Conservation (phyloP, 805 yeast genomes). For the Wickerhamomyces bovis region DNA sequence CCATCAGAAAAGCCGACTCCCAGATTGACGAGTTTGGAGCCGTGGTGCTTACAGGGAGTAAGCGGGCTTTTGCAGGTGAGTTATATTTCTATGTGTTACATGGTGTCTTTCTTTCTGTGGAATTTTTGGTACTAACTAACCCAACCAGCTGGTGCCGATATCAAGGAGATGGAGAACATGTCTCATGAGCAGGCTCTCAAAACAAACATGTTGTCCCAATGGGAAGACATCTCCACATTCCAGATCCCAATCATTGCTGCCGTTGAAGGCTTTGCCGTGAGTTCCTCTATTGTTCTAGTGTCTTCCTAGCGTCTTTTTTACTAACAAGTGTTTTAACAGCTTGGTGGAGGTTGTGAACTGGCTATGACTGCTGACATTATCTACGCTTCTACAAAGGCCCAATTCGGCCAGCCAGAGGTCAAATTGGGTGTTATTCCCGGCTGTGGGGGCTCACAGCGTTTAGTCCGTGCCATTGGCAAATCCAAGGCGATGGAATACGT, state of each 20-base stretch:
- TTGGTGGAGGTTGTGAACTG: conserved; percentile 53
- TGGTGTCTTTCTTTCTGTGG: background rate
- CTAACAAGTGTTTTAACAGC: conserved; percentile 6
- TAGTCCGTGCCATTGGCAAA: conserved; percentile 43
- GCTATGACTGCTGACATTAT: conserved; percentile 47
- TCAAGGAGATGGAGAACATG: conserved; percentile 41
- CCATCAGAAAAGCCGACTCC: conserved; percentile 15
- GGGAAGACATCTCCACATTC: conserved; percentile 33
- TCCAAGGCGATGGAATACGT: conserved; percentile 43
- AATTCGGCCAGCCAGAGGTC: conserved; percentile 52
- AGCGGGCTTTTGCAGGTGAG: conserved; percentile 38
- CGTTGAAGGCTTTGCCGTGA: conserved; percentile 42
- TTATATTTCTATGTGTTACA: background rate
- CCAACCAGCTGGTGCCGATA: conserved; percentile 48
- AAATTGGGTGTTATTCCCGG: conserved; percentile 46
- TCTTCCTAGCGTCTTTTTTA: background rate
- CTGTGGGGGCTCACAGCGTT: conserved; percentile 50
- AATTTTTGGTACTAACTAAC: conserved; percentile 3
- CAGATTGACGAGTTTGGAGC: conserved; percentile 36
- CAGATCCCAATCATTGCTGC: conserved; percentile 49
- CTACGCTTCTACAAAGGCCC: conserved; percentile 42
- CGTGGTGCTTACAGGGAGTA: conserved; percentile 41
- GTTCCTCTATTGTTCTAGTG: background rate
- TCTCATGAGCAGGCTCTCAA: conserved; percentile 31
- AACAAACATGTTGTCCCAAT: conserved; percentile 31